These are phyloP conservation scores for Leptoxyphium fumago DNA, from an alignment of 2,329 filamentous ascomycete genomes.

Conservation along the genomic window DNA sequence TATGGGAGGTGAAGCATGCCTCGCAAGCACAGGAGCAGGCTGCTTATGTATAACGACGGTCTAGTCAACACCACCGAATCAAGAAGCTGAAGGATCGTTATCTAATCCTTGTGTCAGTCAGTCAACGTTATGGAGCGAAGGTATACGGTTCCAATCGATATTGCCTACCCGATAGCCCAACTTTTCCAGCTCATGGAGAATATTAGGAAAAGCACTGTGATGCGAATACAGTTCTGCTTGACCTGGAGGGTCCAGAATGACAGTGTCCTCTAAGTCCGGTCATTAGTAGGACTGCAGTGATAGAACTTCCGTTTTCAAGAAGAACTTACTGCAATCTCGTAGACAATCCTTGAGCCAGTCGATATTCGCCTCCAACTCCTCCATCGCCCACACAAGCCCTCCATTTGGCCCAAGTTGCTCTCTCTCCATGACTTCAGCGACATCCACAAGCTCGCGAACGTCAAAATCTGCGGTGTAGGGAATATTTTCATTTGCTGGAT, in stretches of 20 bases:
- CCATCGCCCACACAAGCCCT: slow-evolving; percentile 79
- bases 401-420: slow-evolving; percentile 87
- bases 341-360: slow-evolving; percentile 80
- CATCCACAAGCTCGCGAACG: slow-evolving; percentile 71
- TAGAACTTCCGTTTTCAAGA: not conserved
- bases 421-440: slow-evolving; percentile 90
- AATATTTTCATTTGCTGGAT: slow-evolving; percentile 89
- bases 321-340: slow-evolving; percentile 35
- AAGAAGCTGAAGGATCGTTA: slow-evolving; percentile 84
- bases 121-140: slow-evolving; percentile 4
- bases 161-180: slow-evolving; percentile 70
- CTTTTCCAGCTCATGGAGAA: slow-evolving; percentile 83
- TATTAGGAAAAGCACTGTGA: slow-evolving; percentile 78
- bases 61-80: slow-evolving; percentile 89
- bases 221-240: slow-evolving; percentile 97
- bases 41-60: slow-evolving; percentile 88
- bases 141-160: slow-evolving; percentile 4
- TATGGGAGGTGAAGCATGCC: slow-evolving; percentile 98
- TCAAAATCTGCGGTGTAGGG: slow-evolving; percentile 82
- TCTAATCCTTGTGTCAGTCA: slow-evolving; percentile 39
- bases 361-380: slow-evolving; percentile 86
- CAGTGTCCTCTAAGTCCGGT: slow-evolving; percentile 54
- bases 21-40: slow-evolving; percentile 78
- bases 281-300: not conserved
- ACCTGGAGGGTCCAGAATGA: slow-evolving; percentile 90